Base-by-base conservation (phyloP, 441 rosid genomes). In the Codiaeum variegatum region DNA sequence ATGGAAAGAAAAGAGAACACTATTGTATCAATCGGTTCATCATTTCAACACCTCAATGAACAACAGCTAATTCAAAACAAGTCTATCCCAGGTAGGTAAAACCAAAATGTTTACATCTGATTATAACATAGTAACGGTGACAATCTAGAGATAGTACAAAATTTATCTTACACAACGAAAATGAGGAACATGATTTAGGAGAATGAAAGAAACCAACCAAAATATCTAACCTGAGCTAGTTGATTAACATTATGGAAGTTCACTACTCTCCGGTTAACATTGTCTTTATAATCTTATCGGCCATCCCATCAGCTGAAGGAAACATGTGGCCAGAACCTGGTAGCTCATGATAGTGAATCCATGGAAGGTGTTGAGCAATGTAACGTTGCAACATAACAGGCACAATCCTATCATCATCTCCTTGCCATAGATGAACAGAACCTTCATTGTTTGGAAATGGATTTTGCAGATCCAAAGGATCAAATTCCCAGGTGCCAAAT, bases 391-490 rank as follows among this genome's bases (percentile, higher is more conserved):
- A 65, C 18, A 60, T 76, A 55, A 83, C 87, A 4, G 98, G 93
- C 19, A 88, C 88, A 0, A 89, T 2, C 29, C 4, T 23, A 75
- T 94, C 97, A 62, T 89, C 87, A 36, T 86, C 90, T 16, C 96
- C 98, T 9, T 90, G 95, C 97, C 96, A 90, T 56, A 90, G 46
- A 60, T 94, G 96, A 61, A 90, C 92, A 1, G 80, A 81, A 49
- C 88, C 91, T 32, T 87, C 90, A 0, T 77, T 77, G 26, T 83
- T 82, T 0, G 88, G 87, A 66, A 90, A 90, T 44, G 88, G 87
- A 73, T 85, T 87, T 75, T 84, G 82, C 19, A 94, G 73, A 26
- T 85, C 90, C 81, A 86, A 78, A 2, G 93, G 98, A 75, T 83
- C 88, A 5, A 90, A 93, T 29, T 91, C 96, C 97, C 98, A 90